phyloP scores from a whole-genome alignment of 2,329 filamentous ascomycete species.

The Elsinoe perseae region DNA sequence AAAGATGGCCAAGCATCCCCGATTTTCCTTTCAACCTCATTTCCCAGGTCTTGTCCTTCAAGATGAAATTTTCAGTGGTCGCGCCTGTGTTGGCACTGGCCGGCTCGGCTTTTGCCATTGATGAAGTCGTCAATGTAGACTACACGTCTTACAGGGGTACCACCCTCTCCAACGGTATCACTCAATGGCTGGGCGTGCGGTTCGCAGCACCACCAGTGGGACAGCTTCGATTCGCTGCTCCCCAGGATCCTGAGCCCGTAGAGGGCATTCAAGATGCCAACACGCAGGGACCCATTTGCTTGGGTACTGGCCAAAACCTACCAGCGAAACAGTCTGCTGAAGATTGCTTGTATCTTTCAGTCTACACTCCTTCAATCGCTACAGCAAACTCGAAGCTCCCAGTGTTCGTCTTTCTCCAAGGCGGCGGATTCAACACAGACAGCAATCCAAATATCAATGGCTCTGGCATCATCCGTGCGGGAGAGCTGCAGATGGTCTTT shows the following conservation, averaged over 20 bases:
- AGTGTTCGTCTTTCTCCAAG: constrained; percentile 53
- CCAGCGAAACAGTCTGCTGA: constrained; percentile 41
- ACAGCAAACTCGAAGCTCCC: constrained; percentile 49
- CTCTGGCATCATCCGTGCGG: constrained; percentile 52
- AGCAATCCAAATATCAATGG: constrained; percentile 50
- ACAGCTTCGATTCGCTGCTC: constrained; percentile 57
- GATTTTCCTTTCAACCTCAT: background rate
- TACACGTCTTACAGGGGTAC: constrained; percentile 61
- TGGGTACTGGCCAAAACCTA: constrained; percentile 24
- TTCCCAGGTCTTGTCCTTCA: background rate
- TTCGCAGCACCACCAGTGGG: constrained; percentile 65
- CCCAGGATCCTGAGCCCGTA: constrained; percentile 49
- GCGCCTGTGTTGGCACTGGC: background rate
- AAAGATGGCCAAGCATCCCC: constrained; percentile 8
- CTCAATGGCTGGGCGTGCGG: constrained; percentile 66
- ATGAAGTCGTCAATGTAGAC: constrained; percentile 50
- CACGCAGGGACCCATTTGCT: constrained; percentile 31
- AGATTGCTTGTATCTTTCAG: constrained; percentile 63
- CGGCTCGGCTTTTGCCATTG: constrained; percentile 26
- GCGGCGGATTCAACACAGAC: constrained; percentile 42
- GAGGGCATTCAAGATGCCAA: constrained; percentile 4
- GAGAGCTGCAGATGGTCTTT: constrained; percentile 55
- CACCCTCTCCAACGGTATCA: constrained; percentile 49
- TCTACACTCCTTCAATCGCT: constrained; percentile 52
- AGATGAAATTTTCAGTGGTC: background rate